A percentile compares a stretch with the other conserved stretches of the same genome.
These are phyloP conservation scores for Leccinum sublutescens DNA, from an alignment of 768 basidiomycete genomes.

Conservation along the genomic window DNA sequence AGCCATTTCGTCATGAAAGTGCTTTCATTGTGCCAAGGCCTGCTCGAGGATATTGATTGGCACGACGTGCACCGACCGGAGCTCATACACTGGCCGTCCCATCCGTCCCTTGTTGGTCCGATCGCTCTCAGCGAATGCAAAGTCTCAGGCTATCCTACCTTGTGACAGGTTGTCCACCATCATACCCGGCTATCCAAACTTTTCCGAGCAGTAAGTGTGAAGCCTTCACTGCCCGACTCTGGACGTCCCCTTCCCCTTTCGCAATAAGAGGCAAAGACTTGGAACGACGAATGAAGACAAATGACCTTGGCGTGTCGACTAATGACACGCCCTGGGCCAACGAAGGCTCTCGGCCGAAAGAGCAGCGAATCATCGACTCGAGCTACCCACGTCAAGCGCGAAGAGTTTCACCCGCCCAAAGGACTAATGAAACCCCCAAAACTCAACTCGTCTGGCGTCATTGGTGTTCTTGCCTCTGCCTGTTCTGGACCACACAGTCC, in stretches of 20 bases:
- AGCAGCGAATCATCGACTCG: no score
- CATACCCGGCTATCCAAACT: background rate
- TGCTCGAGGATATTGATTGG: conserved; percentile 9
- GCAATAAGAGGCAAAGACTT: no score
- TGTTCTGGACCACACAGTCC: no score
- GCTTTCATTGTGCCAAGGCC: conserved; percentile 12
- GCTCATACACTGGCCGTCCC: background rate
- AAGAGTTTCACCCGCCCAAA: background rate
- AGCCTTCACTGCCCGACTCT: background rate
- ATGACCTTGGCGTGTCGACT: no score
- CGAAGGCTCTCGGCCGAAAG: no score
- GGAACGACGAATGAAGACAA: no score
- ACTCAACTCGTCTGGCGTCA: background rate
- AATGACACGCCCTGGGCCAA: no score
- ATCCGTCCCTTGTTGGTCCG: conserved; percentile 5
- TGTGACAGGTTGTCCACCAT: background rate
- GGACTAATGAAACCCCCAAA: conserved; percentile 14
- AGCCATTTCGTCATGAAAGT: conserved; percentile 18
- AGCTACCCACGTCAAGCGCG: background rate
- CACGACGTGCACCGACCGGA: conserved; percentile 5
- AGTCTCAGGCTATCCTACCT: background rate
- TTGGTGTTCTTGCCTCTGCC: background rate
- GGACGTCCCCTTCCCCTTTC: background rate
- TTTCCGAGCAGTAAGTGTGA: background rate
- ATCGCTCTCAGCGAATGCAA: background rate